A percentile compares a stretch with the other conserved stretches of the same genome.
Evolutionary conservation across 2,329 filamentous ascomycete species (phyloP).

Genomic region (Epichloe bromicola): DNA sequence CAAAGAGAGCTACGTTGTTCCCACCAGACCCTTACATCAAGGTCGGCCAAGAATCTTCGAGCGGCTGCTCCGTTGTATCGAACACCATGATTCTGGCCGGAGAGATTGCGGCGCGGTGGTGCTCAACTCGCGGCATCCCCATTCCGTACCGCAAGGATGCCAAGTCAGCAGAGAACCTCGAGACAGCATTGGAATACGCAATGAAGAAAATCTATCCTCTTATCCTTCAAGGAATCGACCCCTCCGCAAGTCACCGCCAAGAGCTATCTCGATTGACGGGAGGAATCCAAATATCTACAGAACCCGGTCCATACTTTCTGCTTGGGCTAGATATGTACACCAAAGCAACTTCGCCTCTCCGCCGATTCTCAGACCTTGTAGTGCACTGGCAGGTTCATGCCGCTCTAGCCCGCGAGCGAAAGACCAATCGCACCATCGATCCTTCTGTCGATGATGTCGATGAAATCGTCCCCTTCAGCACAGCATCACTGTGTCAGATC

Average conservation of each 20-base stretch:
- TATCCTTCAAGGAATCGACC: slow-evolving; percentile 19
- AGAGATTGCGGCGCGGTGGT: slow-evolving; percentile 49
- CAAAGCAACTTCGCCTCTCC: slow-evolving; percentile 53
- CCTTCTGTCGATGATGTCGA: slow-evolving; percentile 15
- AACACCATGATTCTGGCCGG: slow-evolving; percentile 48
- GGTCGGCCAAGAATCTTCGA: slow-evolving; percentile 18
- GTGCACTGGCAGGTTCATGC: slow-evolving; percentile 56
- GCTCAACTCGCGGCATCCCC: slow-evolving; percentile 41
- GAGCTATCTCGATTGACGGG: slow-evolving; percentile 27
- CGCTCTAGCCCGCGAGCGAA: slow-evolving; percentile 35
- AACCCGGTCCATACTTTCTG: slow-evolving; percentile 40
- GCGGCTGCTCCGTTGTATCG: slow-evolving; percentile 21
- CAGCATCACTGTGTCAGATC: slow-evolving; percentile 26
- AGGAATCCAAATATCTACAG: slow-evolving; percentile 36
- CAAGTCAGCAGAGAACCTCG: slow-evolving; percentile 24
- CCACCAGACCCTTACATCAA: slow-evolving; percentile 39
- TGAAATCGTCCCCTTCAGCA: slow-evolving; percentile 33
- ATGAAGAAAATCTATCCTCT: slow-evolving; percentile 22
- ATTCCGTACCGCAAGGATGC: slow-evolving; percentile 44
- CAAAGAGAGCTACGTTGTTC: slow-evolving; percentile 13
- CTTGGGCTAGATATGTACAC: slow-evolving; percentile 48
- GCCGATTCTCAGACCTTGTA: slow-evolving; percentile 49
- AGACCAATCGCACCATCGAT: slow-evolving; percentile 15
- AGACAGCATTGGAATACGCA: slow-evolving; percentile 24
- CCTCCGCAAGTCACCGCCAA: slow-evolving; percentile 17